These are phyloP conservation scores for Omphalea diandra DNA, from an alignment of 441 rosid genomes.

Conservation along the genomic window DNA sequence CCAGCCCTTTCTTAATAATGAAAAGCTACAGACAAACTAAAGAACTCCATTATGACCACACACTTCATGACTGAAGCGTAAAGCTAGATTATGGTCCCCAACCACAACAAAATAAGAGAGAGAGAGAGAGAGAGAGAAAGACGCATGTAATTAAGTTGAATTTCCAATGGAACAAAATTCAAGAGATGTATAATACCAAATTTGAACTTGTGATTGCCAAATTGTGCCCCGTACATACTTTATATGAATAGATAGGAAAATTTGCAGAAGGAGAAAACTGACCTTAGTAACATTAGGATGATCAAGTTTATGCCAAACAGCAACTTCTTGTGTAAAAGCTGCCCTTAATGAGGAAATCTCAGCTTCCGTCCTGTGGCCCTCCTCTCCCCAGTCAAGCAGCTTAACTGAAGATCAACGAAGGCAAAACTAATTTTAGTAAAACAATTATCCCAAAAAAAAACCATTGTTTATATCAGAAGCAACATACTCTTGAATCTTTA, in stretches of 20 bases:
- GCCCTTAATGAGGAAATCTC: constrained; percentile 75
- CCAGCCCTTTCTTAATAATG: background rate
- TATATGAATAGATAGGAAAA: background rate
- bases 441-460: constrained; percentile 2
- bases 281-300: constrained; percentile 99
- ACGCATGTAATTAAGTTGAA: background rate
- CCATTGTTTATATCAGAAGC: constrained; percentile 7
- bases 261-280: constrained; percentile 6
- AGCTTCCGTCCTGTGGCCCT: constrained; percentile 90
- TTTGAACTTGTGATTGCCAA: background rate
- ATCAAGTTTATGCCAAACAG: constrained; percentile 94
- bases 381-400: constrained; percentile 99
- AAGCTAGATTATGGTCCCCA: background rate
- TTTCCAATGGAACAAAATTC: background rate
- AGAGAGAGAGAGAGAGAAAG: background rate
- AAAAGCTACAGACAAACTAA: background rate
- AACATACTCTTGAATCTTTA: background rate
- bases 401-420: constrained; percentile 52
- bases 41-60: background rate
- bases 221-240: too few species aligned
- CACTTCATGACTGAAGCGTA: background rate
- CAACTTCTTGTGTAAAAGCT: constrained; percentile 87
- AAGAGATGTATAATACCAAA: background rate
- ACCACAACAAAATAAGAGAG: background rate
- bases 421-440: constrained; percentile 19